These are phyloP conservation scores for Solanum tarapatanum DNA, from an alignment of 257 asterid genomes.

Conservation along the genomic window DNA sequence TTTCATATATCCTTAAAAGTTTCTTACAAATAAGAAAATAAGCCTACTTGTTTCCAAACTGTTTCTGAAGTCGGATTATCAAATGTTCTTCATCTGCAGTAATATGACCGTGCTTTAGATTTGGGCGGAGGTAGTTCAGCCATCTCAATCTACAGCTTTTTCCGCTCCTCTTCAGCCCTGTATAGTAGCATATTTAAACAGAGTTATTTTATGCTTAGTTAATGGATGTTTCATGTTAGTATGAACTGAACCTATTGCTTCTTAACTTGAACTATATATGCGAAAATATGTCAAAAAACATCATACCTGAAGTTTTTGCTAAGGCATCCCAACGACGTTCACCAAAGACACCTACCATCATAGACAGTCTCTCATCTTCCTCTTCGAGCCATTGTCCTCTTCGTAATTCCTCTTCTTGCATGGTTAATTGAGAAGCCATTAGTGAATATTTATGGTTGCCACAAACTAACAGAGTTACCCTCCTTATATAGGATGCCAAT, in stretches of 20 bases:
- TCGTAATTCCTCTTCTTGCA: constrained; percentile 34
- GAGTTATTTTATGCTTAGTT: background rate
- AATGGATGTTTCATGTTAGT: background rate
- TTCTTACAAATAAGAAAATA: background rate
- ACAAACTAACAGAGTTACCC: background rate
- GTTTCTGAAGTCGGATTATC: constrained; percentile 42
- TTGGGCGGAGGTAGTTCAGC: constrained; percentile 72
- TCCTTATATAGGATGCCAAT: background rate
- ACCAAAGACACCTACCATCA: constrained; percentile 40
- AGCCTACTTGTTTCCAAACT: constrained; percentile 66
- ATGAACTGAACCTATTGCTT: background rate
- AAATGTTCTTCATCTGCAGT: constrained; percentile 39
- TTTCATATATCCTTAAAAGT: background rate
- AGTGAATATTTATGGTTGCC: background rate
- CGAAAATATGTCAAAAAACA: too few species aligned
- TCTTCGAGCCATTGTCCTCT: constrained; percentile 75
- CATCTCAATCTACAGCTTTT: constrained; percentile 76
- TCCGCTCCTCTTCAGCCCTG: constrained; percentile 59
- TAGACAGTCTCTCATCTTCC: constrained; percentile 46
- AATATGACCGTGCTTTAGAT: constrained; percentile 49
- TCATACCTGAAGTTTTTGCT: constrained; percentile 55
- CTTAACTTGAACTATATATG: too few species aligned
- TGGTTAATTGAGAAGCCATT: background rate
- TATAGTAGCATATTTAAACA: background rate
- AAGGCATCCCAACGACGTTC: constrained; percentile 63